Evolutionary conservation across 75 land plant species (phyloP).

Genomic region (Selaginella moellendorffii): DNA sequence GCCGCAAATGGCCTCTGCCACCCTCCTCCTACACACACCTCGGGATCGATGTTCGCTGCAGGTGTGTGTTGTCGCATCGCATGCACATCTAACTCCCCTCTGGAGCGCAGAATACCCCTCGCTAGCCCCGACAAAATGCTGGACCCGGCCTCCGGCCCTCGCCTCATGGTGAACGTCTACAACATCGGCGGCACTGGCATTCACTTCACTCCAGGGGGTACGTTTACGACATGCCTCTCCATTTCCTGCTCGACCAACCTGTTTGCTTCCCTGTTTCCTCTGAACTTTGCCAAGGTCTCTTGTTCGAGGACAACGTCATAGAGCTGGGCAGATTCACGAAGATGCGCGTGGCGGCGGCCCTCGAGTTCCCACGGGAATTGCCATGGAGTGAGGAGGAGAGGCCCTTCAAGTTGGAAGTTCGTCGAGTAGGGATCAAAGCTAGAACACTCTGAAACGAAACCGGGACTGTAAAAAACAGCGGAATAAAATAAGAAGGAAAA

Average conservation of each 20-base stretch:
- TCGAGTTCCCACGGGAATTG: conserved; percentile 23
- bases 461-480: neutral
- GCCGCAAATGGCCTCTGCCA: conserved; percentile 27
- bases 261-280: neutral
- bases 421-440: conserved; percentile 27
- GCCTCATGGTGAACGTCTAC: conserved; percentile 24
- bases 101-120: conserved; percentile 20
- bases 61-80: conserved; percentile 13
- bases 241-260: neutral
- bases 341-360: conserved; percentile 30
- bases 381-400: conserved; percentile 29
- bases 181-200: conserved; percentile 30
- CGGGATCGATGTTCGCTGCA: conserved; percentile 20
- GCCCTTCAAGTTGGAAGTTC: conserved; percentile 17
- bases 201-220: conserved; percentile 37
- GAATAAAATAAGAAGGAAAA: too few species aligned
- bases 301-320: conserved; percentile 32
- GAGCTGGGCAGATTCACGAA: conserved; percentile 23
- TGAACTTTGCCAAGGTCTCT: too few species aligned
- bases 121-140: conserved; percentile 18
- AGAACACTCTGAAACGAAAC: conserved; percentile 16
- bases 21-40: conserved; percentile 11
- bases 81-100: neutral
- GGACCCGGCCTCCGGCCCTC: conserved; percentile 18
- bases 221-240: conserved; percentile 1